A percentile compares a stretch with the other conserved stretches of the same genome.
These are phyloP conservation scores for Taphrina deformans DNA, from an alignment of 1,139 yeast genomes.

Conservation along the genomic window DNA sequence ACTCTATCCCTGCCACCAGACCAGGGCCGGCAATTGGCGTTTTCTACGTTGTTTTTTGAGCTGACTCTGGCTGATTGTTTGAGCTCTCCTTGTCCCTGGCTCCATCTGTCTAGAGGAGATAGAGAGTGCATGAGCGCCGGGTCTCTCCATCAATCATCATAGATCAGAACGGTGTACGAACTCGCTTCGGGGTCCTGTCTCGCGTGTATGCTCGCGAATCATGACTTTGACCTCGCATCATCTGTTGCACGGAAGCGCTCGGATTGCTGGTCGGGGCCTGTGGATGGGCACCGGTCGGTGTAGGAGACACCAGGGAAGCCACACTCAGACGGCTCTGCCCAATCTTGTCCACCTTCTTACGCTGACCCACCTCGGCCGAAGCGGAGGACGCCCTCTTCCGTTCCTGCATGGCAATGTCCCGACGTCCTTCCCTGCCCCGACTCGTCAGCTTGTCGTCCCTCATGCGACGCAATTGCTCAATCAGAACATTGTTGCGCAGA, in stretches of 20 bases:
- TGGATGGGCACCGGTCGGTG: neutral
- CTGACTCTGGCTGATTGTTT: no score
- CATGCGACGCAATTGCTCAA: conserved; percentile 28
- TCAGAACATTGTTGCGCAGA: conserved; percentile 22
- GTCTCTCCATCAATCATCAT: no score
- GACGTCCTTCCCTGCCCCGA: conserved; percentile 20
- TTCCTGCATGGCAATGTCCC: conserved; percentile 10
- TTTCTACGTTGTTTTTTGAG: no score
- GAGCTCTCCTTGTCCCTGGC: no score
- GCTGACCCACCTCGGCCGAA: conserved; percentile 14
- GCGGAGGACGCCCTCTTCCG: conserved; percentile 25
- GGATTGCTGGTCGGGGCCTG: neutral
- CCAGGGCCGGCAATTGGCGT: no score
- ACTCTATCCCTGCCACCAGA: no score
- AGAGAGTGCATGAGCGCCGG: no score
- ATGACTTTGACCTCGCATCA: conserved; percentile 20
- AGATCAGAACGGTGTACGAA: neutral
- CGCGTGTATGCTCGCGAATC: neutral
- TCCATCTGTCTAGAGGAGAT: no score
- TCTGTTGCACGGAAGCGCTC: neutral
- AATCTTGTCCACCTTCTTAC: conserved; percentile 27
- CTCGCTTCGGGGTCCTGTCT: neutral
- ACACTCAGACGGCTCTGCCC: conserved; percentile 23
- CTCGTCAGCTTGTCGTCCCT: conserved; percentile 6
- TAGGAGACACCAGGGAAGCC: conserved; percentile 27